Conservation (phyloP, 768 basidiomycete species). For the Phanerodontia chrysosporium region DNA sequence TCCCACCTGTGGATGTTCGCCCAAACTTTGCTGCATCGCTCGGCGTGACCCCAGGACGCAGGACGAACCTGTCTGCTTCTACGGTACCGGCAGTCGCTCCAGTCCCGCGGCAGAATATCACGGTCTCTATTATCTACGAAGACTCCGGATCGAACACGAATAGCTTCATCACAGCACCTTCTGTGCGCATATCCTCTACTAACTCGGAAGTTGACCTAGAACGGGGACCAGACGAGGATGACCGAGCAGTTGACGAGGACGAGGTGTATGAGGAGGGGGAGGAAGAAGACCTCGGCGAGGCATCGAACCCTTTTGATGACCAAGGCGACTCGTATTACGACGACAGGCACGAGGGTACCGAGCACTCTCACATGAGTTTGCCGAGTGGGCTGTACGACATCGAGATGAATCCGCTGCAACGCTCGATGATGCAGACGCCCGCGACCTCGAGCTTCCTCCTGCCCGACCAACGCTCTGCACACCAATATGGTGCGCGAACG, state of each 20-base stretch:
- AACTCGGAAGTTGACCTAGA: slow-evolving; percentile 2
- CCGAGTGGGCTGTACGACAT: slow-evolving; percentile 8
- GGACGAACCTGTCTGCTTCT: slow-evolving; percentile 17
- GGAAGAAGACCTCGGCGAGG: neutral
- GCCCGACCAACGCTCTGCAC: neutral
- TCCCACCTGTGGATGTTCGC: slow-evolving; percentile 57
- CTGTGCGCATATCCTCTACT: slow-evolving; percentile 14
- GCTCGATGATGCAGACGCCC: neutral
- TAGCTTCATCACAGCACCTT: slow-evolving; percentile 33
- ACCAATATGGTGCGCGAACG: neutral
- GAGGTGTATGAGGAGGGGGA: neutral
- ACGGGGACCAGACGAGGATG: slow-evolving; percentile 7
- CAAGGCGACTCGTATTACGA: neutral
- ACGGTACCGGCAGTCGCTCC: slow-evolving; percentile 21
- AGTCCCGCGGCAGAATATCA: slow-evolving; percentile 16
- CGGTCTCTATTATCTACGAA: slow-evolving; percentile 30
- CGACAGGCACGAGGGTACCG: neutral
- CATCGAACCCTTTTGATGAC: slow-evolving; percentile 3
- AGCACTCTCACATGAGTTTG: slow-evolving; percentile 11
- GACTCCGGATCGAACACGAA: slow-evolving; percentile 16
- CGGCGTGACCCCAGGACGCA: slow-evolving; percentile 19
- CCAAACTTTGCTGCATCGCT: slow-evolving; percentile 40
- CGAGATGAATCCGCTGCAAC: neutral
- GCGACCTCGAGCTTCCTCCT: neutral
- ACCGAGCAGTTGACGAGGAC: too few relatives aligned